Conservation (phyloP, 148 eudicot genomes). For the Camellia lanceoleosa region DNA sequence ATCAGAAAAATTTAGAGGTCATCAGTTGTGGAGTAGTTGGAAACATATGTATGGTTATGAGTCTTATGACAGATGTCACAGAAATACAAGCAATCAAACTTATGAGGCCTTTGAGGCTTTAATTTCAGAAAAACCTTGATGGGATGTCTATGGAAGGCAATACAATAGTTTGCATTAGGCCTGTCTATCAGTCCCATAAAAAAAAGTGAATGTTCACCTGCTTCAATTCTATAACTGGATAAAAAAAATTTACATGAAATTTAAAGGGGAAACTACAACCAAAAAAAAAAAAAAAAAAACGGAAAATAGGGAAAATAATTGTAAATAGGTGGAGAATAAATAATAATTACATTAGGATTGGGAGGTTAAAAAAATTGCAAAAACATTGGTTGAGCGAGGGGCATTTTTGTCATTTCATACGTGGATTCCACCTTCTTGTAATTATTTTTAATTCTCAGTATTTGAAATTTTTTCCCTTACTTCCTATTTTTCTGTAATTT, state of each 20-base stretch:
- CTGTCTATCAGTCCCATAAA: not conserved
- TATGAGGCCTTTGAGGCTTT: not conserved
- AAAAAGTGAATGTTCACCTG: not conserved
- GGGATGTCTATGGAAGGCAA: not conserved
- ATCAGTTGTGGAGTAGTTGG: constrained; percentile 1
- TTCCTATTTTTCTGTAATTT: too few relatives aligned
- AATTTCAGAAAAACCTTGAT: not conserved
- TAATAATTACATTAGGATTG: too few relatives aligned
- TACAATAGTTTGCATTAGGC: not conserved
- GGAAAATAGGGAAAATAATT: too few relatives aligned
- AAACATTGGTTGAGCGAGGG: too few relatives aligned
- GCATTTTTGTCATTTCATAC: too few relatives aligned
- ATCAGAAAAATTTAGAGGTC: not conserved
- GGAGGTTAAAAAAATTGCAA: too few relatives aligned
- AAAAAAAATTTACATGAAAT: not conserved
- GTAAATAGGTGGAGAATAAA: too few relatives aligned
- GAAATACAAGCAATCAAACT: not conserved
- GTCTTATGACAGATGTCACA: not conserved
- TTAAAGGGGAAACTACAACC: too few relatives aligned
- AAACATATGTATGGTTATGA: not conserved
- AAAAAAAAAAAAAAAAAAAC: too few relatives aligned
- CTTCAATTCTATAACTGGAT: not conserved
- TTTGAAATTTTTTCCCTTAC: too few relatives aligned
- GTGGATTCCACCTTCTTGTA: too few relatives aligned
- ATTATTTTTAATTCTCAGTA: too few relatives aligned